Evolutionary conservation across 2,329 filamentous ascomycete species (phyloP).

Genomic region (Colletotrichum sp.): DNA sequence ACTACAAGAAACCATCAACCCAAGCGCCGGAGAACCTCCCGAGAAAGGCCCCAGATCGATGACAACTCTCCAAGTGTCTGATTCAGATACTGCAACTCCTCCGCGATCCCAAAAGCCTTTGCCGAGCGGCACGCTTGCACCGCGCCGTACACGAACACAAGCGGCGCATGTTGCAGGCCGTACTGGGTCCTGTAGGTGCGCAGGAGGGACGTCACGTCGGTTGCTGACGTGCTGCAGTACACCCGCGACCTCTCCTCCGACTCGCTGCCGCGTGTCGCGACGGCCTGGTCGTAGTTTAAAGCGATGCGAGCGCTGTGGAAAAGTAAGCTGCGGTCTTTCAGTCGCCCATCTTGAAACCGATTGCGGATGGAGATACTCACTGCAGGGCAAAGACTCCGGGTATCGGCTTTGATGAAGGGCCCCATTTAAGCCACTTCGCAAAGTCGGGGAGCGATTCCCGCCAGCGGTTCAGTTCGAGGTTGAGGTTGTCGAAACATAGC

Average conservation of each 20-base stretch:
- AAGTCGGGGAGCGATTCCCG: slow-evolving; percentile 21
- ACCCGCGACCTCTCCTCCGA: neutral
- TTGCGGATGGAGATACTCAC: slow-evolving; percentile 2
- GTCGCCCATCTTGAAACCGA: neutral
- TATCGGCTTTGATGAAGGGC: slow-evolving; percentile 16
- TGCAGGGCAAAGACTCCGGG: slow-evolving; percentile 23
- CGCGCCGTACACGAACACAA: slow-evolving; percentile 28
- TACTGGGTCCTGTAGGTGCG: slow-evolving; percentile 26
- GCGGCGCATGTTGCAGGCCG: slow-evolving; percentile 23
- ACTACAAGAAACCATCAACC: neutral
- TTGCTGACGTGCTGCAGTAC: slow-evolving; percentile 23
- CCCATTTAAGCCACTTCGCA: slow-evolving; percentile 25
- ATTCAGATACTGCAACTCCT: neutral
- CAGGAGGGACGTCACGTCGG: slow-evolving; percentile 25
- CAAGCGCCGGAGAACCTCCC: neutral
- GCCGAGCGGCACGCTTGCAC: slow-evolving; percentile 24
- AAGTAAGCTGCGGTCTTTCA: neutral
- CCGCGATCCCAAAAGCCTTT: neutral
- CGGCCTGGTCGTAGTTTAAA: slow-evolving; percentile 26
- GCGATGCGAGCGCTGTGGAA: slow-evolving; percentile 28
- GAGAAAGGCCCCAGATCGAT: neutral
- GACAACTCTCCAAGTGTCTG: neutral
- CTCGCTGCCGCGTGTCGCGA: neutral
- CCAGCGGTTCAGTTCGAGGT: slow-evolving; percentile 25
- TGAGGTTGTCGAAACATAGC: slow-evolving; percentile 20